Base-by-base conservation (phyloP, 768 basidiomycete species). In the Hygrophoropsis aurantiaca region DNA sequence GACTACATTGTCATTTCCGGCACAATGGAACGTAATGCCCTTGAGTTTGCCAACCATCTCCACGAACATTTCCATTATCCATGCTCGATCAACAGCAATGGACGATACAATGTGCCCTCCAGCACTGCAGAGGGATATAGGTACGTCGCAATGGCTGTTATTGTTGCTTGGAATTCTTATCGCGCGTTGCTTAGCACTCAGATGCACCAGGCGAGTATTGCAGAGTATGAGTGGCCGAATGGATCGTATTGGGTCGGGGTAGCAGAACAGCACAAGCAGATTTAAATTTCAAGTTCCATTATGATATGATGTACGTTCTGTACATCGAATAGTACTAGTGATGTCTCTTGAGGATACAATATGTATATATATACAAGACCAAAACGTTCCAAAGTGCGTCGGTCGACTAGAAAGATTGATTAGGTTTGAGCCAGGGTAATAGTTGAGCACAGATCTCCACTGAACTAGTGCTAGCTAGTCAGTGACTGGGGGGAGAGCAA, bases 1-100 rank as follows among this genome's bases (percentile, higher is more conserved):
- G 94, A 98, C 68, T 97, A 94, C 61, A 89, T 98, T 56, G 82
- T 80, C 50, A 74, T 97, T 45, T 94, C 93, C 1, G 94, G 93
- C 2, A 79, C 84, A 16, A 94, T 94, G 85, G 92, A 94, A 55
- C 81, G 89, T 41, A 97, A 97, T 61, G 94, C 97, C 4, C 82
- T 97, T 33, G 94, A 92, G 66, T 90, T 81, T 53, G 87, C 85
- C 25, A 86, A 92, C 61, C 94, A 97, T 65, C 74, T 97, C 32
- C 94, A 98, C 67, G 92, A 97, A 59, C 90, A 97, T 62, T 98
- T 97, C 69, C 70, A 85, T 35, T 83, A 83, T 50, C 93, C 92
- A 2, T 90, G 89, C 58, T 87, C 90, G 15, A 91, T 97, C 71
- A 97, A 94, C 68, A 52, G 68, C 2, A 77, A 77, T 13, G 94